These are phyloP conservation scores for Turritis glabra DNA, from an alignment of 345 rosid genomes.

Conservation along the genomic window DNA sequence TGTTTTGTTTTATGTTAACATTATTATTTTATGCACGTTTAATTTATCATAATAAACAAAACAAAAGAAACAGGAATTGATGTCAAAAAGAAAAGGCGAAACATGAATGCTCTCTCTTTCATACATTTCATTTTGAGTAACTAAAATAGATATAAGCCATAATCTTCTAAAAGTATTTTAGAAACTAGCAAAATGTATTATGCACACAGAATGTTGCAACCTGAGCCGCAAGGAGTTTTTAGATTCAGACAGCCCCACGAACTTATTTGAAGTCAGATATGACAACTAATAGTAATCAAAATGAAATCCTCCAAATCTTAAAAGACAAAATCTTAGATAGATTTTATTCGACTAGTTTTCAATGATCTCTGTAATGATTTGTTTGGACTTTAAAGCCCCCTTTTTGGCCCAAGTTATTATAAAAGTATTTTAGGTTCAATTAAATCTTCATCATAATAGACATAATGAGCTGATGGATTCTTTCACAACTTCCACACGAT, in stretches of 20 bases:
- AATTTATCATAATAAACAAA: too few species aligned
- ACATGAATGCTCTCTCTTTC: too few species aligned
- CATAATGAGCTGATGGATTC: conserved; percentile 21
- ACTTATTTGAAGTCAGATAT: conserved; percentile 26
- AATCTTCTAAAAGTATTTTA: too few species aligned
- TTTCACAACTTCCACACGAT: conserved; percentile 26
- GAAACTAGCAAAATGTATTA: background rate
- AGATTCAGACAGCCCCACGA: conserved; percentile 20
- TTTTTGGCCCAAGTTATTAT: conserved; percentile 25
- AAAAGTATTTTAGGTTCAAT: conserved; percentile 12
- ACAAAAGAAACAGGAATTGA: too few species aligned
- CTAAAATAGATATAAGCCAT: background rate
- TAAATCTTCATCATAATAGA: conserved; percentile 23
- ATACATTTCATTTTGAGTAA: background rate
- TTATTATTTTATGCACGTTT: background rate
- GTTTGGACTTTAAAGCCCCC: conserved; percentile 20
- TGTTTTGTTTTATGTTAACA: background rate
- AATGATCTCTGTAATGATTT: conserved; percentile 36
- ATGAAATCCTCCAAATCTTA: conserved; percentile 30
- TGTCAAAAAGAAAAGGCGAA: too few species aligned
- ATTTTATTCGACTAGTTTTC: conserved; percentile 31
- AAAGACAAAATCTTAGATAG: conserved; percentile 36
- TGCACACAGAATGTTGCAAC: background rate
- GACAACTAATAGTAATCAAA: conserved; percentile 25
- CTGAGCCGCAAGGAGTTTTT: background rate